Base-by-base conservation (phyloP, 495 filamentous ascomycete genomes). In the Thermochaetoides thermophila region DNA sequence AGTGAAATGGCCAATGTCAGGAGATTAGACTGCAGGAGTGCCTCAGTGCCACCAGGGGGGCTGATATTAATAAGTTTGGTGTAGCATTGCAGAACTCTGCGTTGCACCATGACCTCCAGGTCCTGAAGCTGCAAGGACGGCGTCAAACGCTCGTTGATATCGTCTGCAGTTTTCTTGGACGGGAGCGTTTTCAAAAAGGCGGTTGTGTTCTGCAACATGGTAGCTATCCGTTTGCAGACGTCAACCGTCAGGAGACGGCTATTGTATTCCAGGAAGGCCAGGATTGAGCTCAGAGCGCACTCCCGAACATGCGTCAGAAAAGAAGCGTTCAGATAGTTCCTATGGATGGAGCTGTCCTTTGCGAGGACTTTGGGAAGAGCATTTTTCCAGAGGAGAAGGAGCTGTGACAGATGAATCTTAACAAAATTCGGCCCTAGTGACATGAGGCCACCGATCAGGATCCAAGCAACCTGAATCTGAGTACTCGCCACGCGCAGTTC, bases 381-480 rank as follows among this genome's bases (percentile, higher is more conserved):
- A 57, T 94, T 96, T 53, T 92, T 94, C 89, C 89, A 99, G 9
- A 99, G 66, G n/a, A 96, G 57, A 32, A 96, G 75, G 28, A 99
- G 61, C 53, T 96, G 89, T 3, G 87, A 87, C 13, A 99, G 67
- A 60, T 96, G 89, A 25, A 94, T 96, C 57, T 99, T 99, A 55
- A 96, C 87, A 52, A 99, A 99, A 50, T 92, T 95, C 4, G 91
- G 91, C 0, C 89, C 89, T 2, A 96, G 65, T 5, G 86, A 81
- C 91, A 96, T 96, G 16, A 99, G 58, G 0, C 89, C 89, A 21
- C 89, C 89, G 35, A 99, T 91, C 32, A 99, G 56, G 27, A 92
- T 92, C 89, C 89, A 99, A 13, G 89, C 87, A 4, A 96, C 85
- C 45, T 99, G 89, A 22, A 99, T 84, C 49, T 99, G 89, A 11